Conservation (phyloP, 1,139 yeast genomes). For the Sugiyamaella castrensis region DNA sequence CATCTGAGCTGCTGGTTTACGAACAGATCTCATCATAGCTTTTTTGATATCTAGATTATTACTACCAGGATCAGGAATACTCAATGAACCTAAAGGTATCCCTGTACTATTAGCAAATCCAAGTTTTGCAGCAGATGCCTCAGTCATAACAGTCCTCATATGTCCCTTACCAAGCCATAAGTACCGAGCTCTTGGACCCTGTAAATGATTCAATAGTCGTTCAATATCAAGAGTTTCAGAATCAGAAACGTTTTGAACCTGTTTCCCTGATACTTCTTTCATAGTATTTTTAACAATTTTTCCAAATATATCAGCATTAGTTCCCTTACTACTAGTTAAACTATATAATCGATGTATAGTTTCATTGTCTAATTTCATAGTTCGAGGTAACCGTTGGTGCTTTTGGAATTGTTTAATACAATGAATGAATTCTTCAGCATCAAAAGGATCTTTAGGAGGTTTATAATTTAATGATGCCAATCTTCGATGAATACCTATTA, state of each 20-base stretch:
- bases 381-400: constrained; percentile 56
- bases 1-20: constrained; percentile 8
- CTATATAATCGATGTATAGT: constrained; percentile 61
- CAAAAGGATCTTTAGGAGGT: constrained; percentile 85
- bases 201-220: constrained; percentile 42
- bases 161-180: constrained; percentile 50
- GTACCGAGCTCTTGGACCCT: constrained; percentile 48
- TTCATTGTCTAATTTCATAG: constrained; percentile 58
- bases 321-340: constrained; percentile 50
- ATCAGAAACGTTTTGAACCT: constrained; percentile 44
- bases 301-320: constrained; percentile 54
- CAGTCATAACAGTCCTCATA: constrained; percentile 8
- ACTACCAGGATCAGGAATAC: constrained; percentile 10
- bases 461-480: constrained; percentile 59
- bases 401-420: constrained; percentile 68
- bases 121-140: neutral
- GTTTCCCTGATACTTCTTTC: constrained; percentile 56
- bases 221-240: constrained; percentile 53
- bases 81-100: constrained; percentile 28
- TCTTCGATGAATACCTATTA: constrained; percentile 64
- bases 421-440: constrained; percentile 59
- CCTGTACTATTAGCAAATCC: constrained; percentile 18
- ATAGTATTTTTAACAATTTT: constrained; percentile 65
- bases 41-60: constrained; percentile 23
- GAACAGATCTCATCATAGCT: constrained; percentile 28